These are phyloP conservation scores for Aspergillus sp. DNA, from an alignment of 2,329 filamentous ascomycete genomes.

Conservation along the genomic window DNA sequence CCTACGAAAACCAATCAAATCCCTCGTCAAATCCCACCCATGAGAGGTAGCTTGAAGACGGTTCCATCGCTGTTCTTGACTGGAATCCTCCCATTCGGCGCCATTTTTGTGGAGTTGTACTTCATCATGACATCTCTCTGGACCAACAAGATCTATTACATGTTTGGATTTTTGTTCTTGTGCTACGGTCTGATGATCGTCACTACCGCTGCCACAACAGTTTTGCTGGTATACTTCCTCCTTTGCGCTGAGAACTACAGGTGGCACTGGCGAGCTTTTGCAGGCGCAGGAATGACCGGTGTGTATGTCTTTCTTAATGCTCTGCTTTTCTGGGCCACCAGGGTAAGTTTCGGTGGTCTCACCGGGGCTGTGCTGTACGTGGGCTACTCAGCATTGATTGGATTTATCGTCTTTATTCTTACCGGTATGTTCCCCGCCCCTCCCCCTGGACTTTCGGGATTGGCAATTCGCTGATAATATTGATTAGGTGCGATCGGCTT, in stretches of 20 bases:
- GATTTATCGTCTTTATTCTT: constrained; percentile 87
- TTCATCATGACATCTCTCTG: constrained; percentile 99
- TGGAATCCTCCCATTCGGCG: constrained; percentile 88
- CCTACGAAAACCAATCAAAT: constrained; percentile 97
- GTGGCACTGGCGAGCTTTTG: constrained; percentile 97
- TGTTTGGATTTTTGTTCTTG: constrained; percentile 98
- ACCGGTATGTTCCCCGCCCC: constrained; percentile 62
- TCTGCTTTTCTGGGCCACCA: constrained; percentile 85
- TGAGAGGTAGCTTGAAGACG: constrained; percentile 77
- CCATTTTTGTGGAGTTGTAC: constrained; percentile 97
- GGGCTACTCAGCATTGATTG: constrained; percentile 86
- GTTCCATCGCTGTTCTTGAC: constrained; percentile 89
- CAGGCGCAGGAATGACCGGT: constrained; percentile 85
- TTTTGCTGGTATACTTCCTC: constrained; percentile 93
- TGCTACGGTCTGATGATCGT: constrained; percentile 98
- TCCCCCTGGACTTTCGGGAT: no score
- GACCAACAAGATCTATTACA: constrained; percentile 99
- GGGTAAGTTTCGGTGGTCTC: constrained; percentile 79
- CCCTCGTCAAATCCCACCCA: constrained; percentile 88
- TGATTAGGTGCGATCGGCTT: constrained; percentile 84
- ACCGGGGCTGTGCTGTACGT: constrained; percentile 88
- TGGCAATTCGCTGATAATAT: constrained; percentile 7
- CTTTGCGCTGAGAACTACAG: constrained; percentile 97
- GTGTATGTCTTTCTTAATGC: constrained; percentile 91
- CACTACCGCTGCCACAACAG: constrained; percentile 86